These are phyloP conservation scores for Trichoderma hamatum DNA, from an alignment of 2,329 filamentous ascomycete genomes.

Conservation along the genomic window DNA sequence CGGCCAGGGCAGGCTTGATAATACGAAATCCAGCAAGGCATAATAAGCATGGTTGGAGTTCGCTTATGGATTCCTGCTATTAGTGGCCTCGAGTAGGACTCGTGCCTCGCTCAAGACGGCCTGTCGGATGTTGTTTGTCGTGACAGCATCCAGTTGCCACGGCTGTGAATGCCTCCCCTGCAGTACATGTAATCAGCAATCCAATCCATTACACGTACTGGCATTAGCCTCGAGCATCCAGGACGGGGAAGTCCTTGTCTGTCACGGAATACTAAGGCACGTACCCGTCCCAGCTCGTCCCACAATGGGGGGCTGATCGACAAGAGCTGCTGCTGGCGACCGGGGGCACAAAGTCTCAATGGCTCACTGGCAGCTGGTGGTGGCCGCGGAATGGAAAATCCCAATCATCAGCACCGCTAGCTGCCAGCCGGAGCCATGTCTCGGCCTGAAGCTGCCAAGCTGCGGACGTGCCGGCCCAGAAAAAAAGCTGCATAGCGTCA, in stretches of 20 bases:
- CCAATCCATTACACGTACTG: not conserved
- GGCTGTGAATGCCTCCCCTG: too few species aligned
- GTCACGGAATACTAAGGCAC: slow-evolving; percentile 6
- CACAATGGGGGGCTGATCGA: slow-evolving; percentile 18
- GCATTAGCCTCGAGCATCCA: not conserved
- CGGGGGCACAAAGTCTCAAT: not conserved
- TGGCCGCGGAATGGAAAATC: not conserved
- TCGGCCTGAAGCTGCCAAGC: slow-evolving; percentile 8
- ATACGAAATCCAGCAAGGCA: not conserved
- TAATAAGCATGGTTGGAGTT: not conserved
- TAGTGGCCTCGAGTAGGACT: not conserved
- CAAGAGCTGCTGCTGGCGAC: slow-evolving; percentile 12
- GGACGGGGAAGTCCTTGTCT: slow-evolving; percentile 6
- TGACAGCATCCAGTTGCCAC: not conserved
- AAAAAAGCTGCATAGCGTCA: slow-evolving; percentile 28
- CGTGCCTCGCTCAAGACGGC: not conserved
- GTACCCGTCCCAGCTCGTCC: slow-evolving; percentile 17
- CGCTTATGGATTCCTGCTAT: too few species aligned
- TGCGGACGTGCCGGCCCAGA: slow-evolving; percentile 10
- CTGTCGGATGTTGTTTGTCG: not conserved
- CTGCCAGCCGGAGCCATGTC: not conserved
- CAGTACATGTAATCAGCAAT: too few species aligned
- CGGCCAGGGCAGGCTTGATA: too few species aligned
- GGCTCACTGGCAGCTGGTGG: not conserved
- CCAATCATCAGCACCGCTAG: not conserved